A percentile compares a stretch with the other conserved stretches of the same genome.
Evolutionary conservation across 345 rosid genomes (phyloP).

Genomic region (Erucastrum elatum): DNA sequence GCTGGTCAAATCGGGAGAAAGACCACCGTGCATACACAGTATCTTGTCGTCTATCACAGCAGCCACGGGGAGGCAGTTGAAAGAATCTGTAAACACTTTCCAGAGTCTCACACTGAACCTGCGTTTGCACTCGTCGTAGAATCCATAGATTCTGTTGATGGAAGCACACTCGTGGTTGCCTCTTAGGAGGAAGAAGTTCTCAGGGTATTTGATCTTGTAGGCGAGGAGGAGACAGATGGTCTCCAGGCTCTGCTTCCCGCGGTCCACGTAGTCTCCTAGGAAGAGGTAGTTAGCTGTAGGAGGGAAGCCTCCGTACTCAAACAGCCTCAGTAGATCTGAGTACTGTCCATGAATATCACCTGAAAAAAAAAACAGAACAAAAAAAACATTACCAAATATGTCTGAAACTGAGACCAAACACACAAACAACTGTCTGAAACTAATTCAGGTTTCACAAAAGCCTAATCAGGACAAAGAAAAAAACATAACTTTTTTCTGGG

Average conservation of each 20-base stretch:
- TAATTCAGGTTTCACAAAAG: conserved; percentile 18
- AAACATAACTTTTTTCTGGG: neutral
- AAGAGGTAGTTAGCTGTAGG: conserved; percentile 85
- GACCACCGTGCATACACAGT: conserved; percentile 95
- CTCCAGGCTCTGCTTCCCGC: conserved; percentile 94
- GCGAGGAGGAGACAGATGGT: conserved; percentile 92
- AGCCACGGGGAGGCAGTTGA: conserved; percentile 94
- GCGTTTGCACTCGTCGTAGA: conserved; percentile 92
- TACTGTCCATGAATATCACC: conserved; percentile 97
- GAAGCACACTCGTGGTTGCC: conserved; percentile 97
- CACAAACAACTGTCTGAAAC: conserved; percentile 24
- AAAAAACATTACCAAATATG: conserved; percentile 20
- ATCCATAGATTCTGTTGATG: conserved; percentile 87
- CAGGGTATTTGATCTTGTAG: conserved; percentile 86
- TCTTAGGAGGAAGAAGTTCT: conserved; percentile 80
- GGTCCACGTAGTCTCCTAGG: conserved; percentile 90
- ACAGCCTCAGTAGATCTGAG: conserved; percentile 79
- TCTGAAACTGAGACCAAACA: conserved; percentile 21
- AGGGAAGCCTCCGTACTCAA: conserved; percentile 91
- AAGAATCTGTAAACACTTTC: conserved; percentile 84
- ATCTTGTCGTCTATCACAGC: conserved; percentile 93
- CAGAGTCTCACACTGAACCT: conserved; percentile 82
- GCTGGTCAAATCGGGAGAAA: conserved; percentile 74
- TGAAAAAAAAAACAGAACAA: conserved; percentile 36
- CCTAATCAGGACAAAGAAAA: neutral